Evolutionary conservation across 108 stramenopile species (phyloP).

Genomic region (Aurantiochytrium sp.): DNA sequence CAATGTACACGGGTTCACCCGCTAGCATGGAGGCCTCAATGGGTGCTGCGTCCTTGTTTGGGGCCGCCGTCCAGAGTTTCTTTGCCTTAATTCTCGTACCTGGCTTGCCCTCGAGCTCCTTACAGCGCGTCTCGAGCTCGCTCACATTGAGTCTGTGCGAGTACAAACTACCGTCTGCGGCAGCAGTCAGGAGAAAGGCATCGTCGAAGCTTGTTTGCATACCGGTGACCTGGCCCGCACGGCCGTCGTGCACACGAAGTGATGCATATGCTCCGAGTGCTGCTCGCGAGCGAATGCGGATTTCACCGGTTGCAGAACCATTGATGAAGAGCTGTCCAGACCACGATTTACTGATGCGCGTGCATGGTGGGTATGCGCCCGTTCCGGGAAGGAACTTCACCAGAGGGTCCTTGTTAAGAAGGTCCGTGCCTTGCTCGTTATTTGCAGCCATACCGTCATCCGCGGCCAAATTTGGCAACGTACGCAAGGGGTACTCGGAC

Average conservation of each 20-base stretch:
- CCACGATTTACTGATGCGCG: neutral
- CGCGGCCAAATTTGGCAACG: neutral
- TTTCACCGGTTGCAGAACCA: slow-evolving; percentile 32
- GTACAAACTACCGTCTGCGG: slow-evolving; percentile 35
- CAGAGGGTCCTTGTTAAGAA: neutral
- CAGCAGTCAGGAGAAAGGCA: slow-evolving; percentile 39
- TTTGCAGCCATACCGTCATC: neutral
- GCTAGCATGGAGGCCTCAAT: neutral
- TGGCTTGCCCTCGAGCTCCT: neutral
- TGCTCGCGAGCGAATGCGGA: slow-evolving; percentile 29
- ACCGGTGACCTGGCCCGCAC: slow-evolving; percentile 19
- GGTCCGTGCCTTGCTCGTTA: neutral
- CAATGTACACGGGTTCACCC: neutral
- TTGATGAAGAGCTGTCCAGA: slow-evolving; percentile 24
- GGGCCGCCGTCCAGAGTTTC: neutral
- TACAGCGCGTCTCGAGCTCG: neutral
- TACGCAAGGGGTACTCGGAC: slow-evolving; percentile 4
- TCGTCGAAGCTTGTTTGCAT: slow-evolving; percentile 31
- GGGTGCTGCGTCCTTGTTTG: neutral
- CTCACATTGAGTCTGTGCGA: slow-evolving; percentile 28
- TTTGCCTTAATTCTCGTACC: neutral
- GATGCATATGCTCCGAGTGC: slow-evolving; percentile 24
- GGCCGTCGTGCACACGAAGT: slow-evolving; percentile 37
- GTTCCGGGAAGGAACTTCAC: slow-evolving; percentile 26
- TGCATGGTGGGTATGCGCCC: slow-evolving; percentile 2